phyloP scores from a whole-genome alignment of 2,329 filamentous ascomycete species.

The Phyllosticta citrichinensis region DNA sequence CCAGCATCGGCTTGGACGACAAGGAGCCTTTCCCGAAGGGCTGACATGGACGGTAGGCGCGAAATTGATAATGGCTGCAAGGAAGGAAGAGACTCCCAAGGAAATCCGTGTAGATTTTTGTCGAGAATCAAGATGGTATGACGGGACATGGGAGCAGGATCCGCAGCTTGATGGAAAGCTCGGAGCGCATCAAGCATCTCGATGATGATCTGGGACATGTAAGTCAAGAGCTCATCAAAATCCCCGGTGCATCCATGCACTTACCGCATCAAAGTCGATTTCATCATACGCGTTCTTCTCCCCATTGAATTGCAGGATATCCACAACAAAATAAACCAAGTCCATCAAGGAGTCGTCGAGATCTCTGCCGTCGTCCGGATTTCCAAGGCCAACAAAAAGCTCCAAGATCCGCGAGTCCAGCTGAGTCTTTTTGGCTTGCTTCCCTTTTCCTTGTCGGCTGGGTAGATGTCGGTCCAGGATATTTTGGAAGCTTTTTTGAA shows the following conservation, averaged over 20 bases:
- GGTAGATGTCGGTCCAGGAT: slow-evolving; percentile 79
- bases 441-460: slow-evolving; percentile 57
- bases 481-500: slow-evolving; percentile 66
- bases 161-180: slow-evolving; percentile 55
- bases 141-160: slow-evolving; percentile 29
- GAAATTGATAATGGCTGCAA: slow-evolving; percentile 71
- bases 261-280: slow-evolving; percentile 72
- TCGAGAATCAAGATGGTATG: slow-evolving; percentile 89
- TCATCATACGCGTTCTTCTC: slow-evolving; percentile 96
- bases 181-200: slow-evolving; percentile 78
- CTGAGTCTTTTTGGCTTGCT: slow-evolving; percentile 38
- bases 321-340: slow-evolving; percentile 88
- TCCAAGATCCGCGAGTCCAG: slow-evolving; percentile 65
- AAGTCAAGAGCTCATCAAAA: neutral
- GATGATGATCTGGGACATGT: slow-evolving; percentile 56
- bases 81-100: slow-evolving; percentile 92
- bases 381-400: slow-evolving; percentile 77
- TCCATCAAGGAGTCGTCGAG: slow-evolving; percentile 87
- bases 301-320: slow-evolving; percentile 92
- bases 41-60: slow-evolving; percentile 76
- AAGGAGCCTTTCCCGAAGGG: slow-evolving; percentile 65
- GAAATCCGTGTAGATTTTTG: slow-evolving; percentile 81
- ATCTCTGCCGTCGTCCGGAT: slow-evolving; percentile 58
- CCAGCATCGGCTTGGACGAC: slow-evolving; percentile 32
- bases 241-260: neutral